Evolutionary conservation across 2,329 filamentous ascomycete species (phyloP), one percentile per base, ranked within the genome.

Genomic region (Sarocladium strictum): DNA sequence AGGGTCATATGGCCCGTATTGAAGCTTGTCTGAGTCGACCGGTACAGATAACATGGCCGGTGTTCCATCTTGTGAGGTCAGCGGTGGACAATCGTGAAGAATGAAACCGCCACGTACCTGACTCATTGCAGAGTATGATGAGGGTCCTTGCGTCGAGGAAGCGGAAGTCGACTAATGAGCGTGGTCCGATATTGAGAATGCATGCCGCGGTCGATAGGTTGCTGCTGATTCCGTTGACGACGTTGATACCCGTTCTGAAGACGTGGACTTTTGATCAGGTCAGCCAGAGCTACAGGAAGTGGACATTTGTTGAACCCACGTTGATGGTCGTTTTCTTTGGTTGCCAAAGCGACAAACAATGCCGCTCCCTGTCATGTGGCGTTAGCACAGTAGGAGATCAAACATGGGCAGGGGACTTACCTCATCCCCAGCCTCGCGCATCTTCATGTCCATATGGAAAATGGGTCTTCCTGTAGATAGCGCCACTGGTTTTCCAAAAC

Each of bases 61-160:
- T 12, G 55, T 55, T 21, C 60, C 64, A n/a, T 66, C 67, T 69
- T 35, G 9, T 27, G 14, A 4, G 14, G 10, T 23, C 9, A 35
- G 5, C 14, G 0, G 26, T 61, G 33, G 9, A 5, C n/a, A n/a
- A n/a, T n/a, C n/a, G n/a, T n/a, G n/a, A n/a, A n/a, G n/a, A n/a
- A n/a, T n/a, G n/a, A 47, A 6, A 56, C 3, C 19, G 29, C 12
- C 7, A 58, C 60, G 40, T 62, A 75, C 77, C 72, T 61, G 63
- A 23, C 53, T 60, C 41, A 65, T 63, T 68, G 78, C 80, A 68
- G 2, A 91, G 75, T 1, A 89, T 60, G 53, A 90, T 73, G 1
- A 91, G 65, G 0, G 72, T 75, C 12, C 76, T 68, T 54, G 87
- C 81, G 61, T 86, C 77, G 41, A 89, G 76, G 62, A 91, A 90